Evolutionary conservation across 108 stramenopile genomes (phyloP), one percentile per base, ranked within the genome.

Genomic region (Seminavis robusta): DNA sequence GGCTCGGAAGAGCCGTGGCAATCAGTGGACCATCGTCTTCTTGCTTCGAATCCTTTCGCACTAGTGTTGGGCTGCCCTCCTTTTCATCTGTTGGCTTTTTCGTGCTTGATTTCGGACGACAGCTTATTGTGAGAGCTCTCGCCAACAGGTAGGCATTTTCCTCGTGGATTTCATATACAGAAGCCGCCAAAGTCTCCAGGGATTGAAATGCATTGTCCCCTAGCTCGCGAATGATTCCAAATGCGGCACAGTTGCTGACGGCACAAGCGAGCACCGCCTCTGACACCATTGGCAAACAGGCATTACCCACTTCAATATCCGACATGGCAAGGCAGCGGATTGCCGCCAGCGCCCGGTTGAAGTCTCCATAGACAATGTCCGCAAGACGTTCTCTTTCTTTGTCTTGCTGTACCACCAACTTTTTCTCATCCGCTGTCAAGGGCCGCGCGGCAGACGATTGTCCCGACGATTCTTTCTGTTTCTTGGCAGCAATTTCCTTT

Each of bases 91-190:
- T 36, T 30, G 24, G 3, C 8, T 47, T 46, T n/a, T n/a, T n/a
- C n/a, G 9, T 23, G 15, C 23, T 19, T 26, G 10, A 5, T 10
- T 32, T 27, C 26, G 25, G 24, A 10, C 53, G 57, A 54, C 70
- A 87, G 63, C 79, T 65, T 21, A 78, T 70, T n/a, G 53, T 45
- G 20, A 93, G 58, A 31, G 87, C 83, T 28, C 69, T 45, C 24
- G 87, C 85, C 37, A 93, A 26, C 47, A 65, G 71, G 7, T 70
- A 62, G 5, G 91, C 85, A 54, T 83, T 66, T 23, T 41, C 65
- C 59, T 93, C 91, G 32, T 93, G 79, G 33, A 93, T 89, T 56
- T 93, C 91, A 57, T 85, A 94, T 0, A 94, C 87, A 49, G 87
- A 88, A 47, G 74, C 54, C 24, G 83, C 84, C 40, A 94, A 56